A percentile compares a stretch with the other conserved stretches of the same genome.
Evolutionary conservation across 495 filamentous ascomycete genomes (phyloP).

Genomic region (Aspergillus saccharolyticus): DNA sequence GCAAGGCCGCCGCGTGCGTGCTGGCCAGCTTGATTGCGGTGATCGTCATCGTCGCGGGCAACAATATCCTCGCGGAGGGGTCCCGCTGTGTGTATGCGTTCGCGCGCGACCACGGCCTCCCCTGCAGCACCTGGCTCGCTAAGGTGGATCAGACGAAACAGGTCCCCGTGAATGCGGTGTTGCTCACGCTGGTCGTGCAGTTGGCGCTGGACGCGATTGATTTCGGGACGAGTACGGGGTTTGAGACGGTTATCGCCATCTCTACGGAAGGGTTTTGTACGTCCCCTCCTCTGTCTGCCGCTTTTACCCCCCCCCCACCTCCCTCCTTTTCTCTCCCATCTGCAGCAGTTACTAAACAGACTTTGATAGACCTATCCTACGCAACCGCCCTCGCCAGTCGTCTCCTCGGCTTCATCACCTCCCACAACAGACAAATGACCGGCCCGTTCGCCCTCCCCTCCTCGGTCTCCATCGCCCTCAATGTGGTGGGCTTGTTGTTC

Average conservation of each 20-base stretch:
- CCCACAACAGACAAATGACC: conserved; percentile 26
- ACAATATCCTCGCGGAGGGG: conserved; percentile 31
- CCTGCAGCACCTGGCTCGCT: conserved; percentile 32
- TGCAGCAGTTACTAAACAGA: background rate
- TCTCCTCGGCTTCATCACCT: conserved; percentile 44
- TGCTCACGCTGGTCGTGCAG: conserved; percentile 47
- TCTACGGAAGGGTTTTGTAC: conserved; percentile 55
- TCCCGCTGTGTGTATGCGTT: conserved; percentile 41
- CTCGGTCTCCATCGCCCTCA: conserved; percentile 42
- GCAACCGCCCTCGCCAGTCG: conserved; percentile 51
- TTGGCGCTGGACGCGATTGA: conserved; percentile 53
- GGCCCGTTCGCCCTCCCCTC: conserved; percentile 27
- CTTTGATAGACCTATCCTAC: conserved; percentile 47
- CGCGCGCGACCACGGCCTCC: conserved; percentile 33
- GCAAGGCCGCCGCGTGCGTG: conserved; percentile 17
- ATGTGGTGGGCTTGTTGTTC: conserved; percentile 48
- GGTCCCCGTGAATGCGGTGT: conserved; percentile 47
- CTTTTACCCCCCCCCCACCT: background rate
- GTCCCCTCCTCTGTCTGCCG: conserved; percentile 13
- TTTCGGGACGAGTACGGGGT: conserved; percentile 53
- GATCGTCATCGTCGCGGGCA: conserved; percentile 27
- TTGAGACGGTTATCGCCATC: conserved; percentile 53
- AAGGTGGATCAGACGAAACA: conserved; percentile 28
- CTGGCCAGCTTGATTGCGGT: conserved; percentile 29
- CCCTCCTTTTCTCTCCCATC: background rate